Conservation (phyloP, 225 moss, liverwort and hornwort species). For the Climacium dendroides region DNA sequence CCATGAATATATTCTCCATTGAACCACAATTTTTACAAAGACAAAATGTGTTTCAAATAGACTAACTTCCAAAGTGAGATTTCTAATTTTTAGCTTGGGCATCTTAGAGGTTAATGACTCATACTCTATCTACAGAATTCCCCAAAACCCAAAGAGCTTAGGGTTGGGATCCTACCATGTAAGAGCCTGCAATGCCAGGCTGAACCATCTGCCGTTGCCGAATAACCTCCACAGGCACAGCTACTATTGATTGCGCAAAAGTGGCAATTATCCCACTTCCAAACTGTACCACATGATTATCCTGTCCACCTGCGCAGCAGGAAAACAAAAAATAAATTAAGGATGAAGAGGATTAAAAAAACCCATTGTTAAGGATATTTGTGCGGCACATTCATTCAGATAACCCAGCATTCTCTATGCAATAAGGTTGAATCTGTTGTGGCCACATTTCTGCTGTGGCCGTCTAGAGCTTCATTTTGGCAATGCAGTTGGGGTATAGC, state of each 20-base stretch:
- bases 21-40: neutral
- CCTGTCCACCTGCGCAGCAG: constrained; percentile 41
- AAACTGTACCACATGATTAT: constrained; percentile 52
- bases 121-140: neutral
- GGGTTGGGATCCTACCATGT: constrained; percentile 21
- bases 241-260: constrained; percentile 36
- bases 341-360: neutral
- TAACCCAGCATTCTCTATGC: neutral
- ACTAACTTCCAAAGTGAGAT: neutral
- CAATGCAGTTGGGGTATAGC: neutral
- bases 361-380: neutral
- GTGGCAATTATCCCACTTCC: constrained; percentile 63
- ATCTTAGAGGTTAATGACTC: neutral
- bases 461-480: neutral
- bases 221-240: constrained; percentile 67
- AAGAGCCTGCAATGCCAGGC: constrained; percentile 37
- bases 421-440: neutral
- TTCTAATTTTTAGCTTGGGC: neutral
- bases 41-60: neutral
- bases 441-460: neutral
- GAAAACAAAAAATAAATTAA: neutral
- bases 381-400: neutral
- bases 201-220: constrained; percentile 84
- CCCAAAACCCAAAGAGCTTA: neutral
- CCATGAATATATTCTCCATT: neutral